These are phyloP conservation scores for Zangia roseola DNA, from an alignment of 768 basidiomycete species.

Conservation along the genomic window DNA sequence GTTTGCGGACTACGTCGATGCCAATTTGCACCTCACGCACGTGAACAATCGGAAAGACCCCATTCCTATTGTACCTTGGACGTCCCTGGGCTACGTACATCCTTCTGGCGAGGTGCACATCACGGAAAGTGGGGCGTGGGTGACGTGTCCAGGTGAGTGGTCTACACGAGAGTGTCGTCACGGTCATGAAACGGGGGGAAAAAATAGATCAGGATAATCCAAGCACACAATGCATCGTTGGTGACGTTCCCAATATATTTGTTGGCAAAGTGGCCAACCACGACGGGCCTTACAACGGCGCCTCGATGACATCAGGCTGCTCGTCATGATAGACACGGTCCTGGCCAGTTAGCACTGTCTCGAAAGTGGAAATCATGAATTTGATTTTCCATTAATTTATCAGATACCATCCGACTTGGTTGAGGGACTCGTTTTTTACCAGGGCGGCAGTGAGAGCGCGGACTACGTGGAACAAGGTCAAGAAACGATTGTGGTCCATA, in stretches of 20 bases:
- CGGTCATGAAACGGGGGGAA: too few species aligned
- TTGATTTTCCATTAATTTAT: too few species aligned
- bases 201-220: slow-evolving; percentile 58
- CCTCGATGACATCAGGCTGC: neutral
- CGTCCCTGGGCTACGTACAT: slow-evolving; percentile 39
- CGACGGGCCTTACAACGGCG: slow-evolving; percentile 31
- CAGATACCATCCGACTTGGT: too few species aligned
- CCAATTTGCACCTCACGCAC: slow-evolving; percentile 43
- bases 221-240: slow-evolving; percentile 29
- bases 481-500: too few species aligned
- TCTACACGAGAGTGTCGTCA: too few species aligned
- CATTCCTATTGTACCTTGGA: slow-evolving; percentile 33
- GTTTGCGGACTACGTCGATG: slow-evolving; percentile 57
- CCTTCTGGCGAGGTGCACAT: slow-evolving; percentile 43
- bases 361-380: too few species aligned
- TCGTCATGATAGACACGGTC: too few species aligned
- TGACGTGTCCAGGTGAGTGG: slow-evolving; percentile 45
- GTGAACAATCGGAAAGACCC: slow-evolving; percentile 50
- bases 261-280: slow-evolving; percentile 43
- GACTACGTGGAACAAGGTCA: too few species aligned
- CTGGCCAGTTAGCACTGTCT: too few species aligned
- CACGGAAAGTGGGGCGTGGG: slow-evolving; percentile 46
- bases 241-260: slow-evolving; percentile 40
- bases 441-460: too few species aligned
- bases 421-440: too few species aligned